phyloP scores from a whole-genome alignment of 371 early-diverging fungal species.

The Mortierella sp. region DNA sequence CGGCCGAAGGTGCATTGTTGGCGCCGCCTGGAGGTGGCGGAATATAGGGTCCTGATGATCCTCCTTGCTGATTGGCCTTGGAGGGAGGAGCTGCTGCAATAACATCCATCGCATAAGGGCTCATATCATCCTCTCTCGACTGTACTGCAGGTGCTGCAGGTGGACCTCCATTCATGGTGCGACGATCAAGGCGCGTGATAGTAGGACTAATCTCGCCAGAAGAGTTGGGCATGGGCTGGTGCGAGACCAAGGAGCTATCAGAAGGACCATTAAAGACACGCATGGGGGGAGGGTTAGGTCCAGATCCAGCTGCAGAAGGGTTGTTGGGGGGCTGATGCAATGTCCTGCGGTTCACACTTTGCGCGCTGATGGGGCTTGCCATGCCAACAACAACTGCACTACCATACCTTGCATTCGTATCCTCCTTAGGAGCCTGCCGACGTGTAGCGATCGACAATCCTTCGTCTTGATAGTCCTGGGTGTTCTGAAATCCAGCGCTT shows the following conservation, averaged over 20 bases:
- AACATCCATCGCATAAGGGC: constrained; percentile 51
- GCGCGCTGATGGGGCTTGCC: constrained; percentile 14
- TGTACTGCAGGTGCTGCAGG: background rate
- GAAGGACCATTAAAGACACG: constrained; percentile 43
- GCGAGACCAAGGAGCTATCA: constrained; percentile 21
- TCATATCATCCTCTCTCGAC: constrained; percentile 24
- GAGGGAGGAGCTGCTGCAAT: background rate
- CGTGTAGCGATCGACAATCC: constrained; percentile 36
- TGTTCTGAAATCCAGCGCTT: constrained; percentile 36
- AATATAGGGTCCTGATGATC: background rate
- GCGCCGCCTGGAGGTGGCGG: constrained; percentile 22
- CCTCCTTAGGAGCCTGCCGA: constrained; percentile 48
- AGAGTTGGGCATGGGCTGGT: background rate
- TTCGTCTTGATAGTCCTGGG: constrained; percentile 35
- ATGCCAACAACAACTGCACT: constrained; percentile 30
- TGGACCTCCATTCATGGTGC: constrained; percentile 3
- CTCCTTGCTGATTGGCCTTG: background rate
- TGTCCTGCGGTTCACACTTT: constrained; percentile 23
- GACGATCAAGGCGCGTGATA: constrained; percentile 8
- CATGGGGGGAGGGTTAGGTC: constrained; percentile 24
- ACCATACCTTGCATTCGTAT: constrained; percentile 44
- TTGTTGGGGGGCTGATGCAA: constrained; percentile 23
- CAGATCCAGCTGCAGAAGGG: constrained; percentile 8
- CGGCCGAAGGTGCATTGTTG: background rate
- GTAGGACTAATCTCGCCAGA: background rate